Evolutionary conservation across 768 basidiomycete genomes (phyloP).

Genomic region (Lactarius sanguifluus): DNA sequence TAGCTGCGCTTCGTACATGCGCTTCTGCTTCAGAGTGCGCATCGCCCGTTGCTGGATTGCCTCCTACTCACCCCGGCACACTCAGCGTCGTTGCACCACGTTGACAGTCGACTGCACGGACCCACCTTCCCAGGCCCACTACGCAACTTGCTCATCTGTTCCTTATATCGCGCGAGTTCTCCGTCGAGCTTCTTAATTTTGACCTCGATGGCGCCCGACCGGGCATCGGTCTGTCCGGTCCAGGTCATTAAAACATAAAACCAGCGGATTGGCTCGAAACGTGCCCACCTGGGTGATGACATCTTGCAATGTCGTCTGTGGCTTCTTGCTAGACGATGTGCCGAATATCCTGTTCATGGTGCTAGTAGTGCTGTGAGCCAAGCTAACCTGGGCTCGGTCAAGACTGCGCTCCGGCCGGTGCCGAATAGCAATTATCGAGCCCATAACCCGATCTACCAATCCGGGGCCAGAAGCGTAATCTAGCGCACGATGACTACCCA

Average conservation of each 20-base stretch:
- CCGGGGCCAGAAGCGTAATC: too few relatives aligned
- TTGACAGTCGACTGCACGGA: conserved; percentile 1
- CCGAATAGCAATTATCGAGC: too few relatives aligned
- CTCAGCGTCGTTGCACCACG: neutral
- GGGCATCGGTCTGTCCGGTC: conserved; percentile 70
- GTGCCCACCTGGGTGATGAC: conserved; percentile 81
- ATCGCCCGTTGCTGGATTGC: conserved; percentile 96
- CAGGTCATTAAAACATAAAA: conserved; percentile 13
- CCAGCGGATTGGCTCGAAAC: neutral
- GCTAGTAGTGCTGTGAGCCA: neutral
- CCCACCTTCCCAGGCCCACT: conserved; percentile 93
- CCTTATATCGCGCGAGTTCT: conserved; percentile 88
- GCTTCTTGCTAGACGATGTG: conserved; percentile 69
- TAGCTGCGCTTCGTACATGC: conserved; percentile 93
- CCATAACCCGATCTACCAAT: too few relatives aligned
- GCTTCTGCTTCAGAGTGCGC: conserved; percentile 90
- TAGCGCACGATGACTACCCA: too few relatives aligned
- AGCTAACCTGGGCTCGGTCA: neutral
- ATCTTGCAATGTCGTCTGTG: conserved; percentile 84
- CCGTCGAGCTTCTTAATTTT: conserved; percentile 96
- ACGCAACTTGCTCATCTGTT: conserved; percentile 92
- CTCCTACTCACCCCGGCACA: conserved; percentile 45
- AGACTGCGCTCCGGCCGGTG: neutral
- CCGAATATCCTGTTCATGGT: conserved; percentile 88
- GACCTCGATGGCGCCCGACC: conserved; percentile 88